These are phyloP conservation scores for Alternaria rosae DNA, from an alignment of 2,329 filamentous ascomycete genomes.

Conservation along the genomic window DNA sequence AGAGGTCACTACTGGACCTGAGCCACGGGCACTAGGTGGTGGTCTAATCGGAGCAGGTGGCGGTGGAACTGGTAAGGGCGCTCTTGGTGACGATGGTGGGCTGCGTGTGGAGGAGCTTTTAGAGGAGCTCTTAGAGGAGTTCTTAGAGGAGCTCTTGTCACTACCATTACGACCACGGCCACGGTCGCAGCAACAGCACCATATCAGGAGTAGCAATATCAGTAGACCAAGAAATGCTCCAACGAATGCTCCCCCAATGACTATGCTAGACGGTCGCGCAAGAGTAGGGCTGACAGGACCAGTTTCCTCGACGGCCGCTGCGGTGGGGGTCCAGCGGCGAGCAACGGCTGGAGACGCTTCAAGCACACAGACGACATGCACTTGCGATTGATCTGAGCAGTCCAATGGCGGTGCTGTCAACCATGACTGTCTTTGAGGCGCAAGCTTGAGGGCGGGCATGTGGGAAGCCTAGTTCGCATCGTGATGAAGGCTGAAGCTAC, in stretches of 20 bases:
- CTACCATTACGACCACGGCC: background rate
- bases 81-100: background rate
- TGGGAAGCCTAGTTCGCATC: background rate
- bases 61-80: background rate
- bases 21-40: background rate
- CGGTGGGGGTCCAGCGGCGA: background rate
- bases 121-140: background rate
- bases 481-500: background rate
- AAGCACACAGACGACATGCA: background rate
- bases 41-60: background rate
- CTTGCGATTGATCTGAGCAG: background rate
- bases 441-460: background rate
- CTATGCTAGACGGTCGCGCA: background rate
- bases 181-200: background rate
- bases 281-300: background rate
- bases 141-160: background rate
- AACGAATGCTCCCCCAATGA: background rate
- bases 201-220: background rate
- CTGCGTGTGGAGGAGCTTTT: background rate
- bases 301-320: background rate
- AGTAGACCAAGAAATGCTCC: background rate
- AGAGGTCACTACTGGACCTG: background rate
- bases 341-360: background rate
- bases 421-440: background rate
- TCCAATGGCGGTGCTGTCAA: background rate